Percentiles rank a stretch among this genome's conserved stretches.
These are phyloP conservation scores for Russula sp. DNA, from an alignment of 768 basidiomycete species.

Conservation along the genomic window DNA sequence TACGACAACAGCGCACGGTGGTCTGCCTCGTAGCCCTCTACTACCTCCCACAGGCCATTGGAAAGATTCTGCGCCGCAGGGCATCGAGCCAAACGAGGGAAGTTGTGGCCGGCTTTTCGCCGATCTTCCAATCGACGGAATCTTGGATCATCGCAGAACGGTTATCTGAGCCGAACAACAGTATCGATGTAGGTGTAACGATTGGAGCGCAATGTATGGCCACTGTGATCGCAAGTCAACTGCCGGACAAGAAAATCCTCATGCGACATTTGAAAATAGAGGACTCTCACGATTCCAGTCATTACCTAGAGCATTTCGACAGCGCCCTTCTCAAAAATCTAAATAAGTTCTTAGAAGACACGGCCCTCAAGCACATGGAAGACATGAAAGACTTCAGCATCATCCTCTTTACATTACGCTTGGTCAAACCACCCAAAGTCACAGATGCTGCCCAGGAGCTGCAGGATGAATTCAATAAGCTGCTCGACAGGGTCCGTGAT, in stretches of 20 bases:
- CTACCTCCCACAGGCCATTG: background rate
- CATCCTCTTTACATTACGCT: background rate
- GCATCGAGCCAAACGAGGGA: background rate
- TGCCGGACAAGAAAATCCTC: background rate
- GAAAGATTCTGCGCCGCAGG: background rate
- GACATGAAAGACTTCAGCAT: background rate
- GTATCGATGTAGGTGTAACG: background rate
- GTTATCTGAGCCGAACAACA: background rate
- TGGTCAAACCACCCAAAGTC: background rate
- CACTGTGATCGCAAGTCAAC: background rate
- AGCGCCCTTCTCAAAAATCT: constrained; percentile 3
- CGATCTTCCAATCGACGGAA: background rate
- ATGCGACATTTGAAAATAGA: background rate
- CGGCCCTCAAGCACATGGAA: background rate
- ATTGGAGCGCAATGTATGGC: constrained; percentile 16
- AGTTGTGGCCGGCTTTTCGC: background rate
- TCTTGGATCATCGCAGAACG: background rate
- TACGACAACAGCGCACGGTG: background rate
- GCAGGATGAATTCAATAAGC: background rate
- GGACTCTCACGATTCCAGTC: background rate
- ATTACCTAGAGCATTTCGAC: background rate
- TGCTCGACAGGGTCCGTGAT: background rate
- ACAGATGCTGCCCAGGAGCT: background rate
- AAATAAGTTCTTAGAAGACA: constrained; percentile 8
- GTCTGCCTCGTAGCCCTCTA: constrained; percentile 9